Percentiles rank a stretch among this genome's conserved stretches.
Evolutionary conservation across 2,329 filamentous ascomycete genomes (phyloP).

Genomic region (Erysiphe pulchra): DNA sequence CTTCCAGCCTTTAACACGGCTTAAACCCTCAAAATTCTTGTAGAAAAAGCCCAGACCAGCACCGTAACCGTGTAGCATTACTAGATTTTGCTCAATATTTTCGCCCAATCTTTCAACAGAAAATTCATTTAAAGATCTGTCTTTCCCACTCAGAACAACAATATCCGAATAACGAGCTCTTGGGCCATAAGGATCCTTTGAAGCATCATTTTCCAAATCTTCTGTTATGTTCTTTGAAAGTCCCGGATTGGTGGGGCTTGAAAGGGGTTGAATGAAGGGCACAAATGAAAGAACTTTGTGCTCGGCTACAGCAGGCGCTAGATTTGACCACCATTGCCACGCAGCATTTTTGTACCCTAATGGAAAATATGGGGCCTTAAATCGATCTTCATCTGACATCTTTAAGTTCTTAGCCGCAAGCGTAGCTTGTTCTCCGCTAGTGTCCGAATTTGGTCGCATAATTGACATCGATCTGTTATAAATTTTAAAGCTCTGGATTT

Average conservation of each 20-base stretch:
- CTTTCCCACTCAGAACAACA: constrained; percentile 61
- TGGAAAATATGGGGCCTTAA: constrained; percentile 37
- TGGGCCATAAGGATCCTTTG: constrained; percentile 57
- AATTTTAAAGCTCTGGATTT: no score
- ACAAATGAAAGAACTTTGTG: constrained; percentile 69
- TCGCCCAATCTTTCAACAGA: constrained; percentile 67
- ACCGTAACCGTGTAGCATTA: constrained; percentile 93
- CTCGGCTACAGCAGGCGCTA: constrained; percentile 66
- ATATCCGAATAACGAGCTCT: constrained; percentile 68
- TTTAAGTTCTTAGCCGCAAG: constrained; percentile 21
- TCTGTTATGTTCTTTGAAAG: constrained; percentile 14
- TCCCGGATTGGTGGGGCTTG: neutral
- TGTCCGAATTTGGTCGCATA: neutral
- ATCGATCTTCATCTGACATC: constrained; percentile 10
- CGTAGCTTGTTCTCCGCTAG: constrained; percentile 15
- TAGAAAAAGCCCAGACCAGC: constrained; percentile 95
- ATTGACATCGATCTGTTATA: neutral
- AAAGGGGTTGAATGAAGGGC: constrained; percentile 43
- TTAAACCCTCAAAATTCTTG: constrained; percentile 83
- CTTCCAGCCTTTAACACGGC: constrained; percentile 56
- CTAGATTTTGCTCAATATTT: constrained; percentile 56
- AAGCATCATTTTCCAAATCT: constrained; percentile 19
- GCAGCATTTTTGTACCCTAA: constrained; percentile 79
- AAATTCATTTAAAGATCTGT: constrained; percentile 79
- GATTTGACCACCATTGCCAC: constrained; percentile 76